Base-by-base conservation (phyloP, 1,284 basidiomycete genomes). In the Heterobasidion parviporum region DNA sequence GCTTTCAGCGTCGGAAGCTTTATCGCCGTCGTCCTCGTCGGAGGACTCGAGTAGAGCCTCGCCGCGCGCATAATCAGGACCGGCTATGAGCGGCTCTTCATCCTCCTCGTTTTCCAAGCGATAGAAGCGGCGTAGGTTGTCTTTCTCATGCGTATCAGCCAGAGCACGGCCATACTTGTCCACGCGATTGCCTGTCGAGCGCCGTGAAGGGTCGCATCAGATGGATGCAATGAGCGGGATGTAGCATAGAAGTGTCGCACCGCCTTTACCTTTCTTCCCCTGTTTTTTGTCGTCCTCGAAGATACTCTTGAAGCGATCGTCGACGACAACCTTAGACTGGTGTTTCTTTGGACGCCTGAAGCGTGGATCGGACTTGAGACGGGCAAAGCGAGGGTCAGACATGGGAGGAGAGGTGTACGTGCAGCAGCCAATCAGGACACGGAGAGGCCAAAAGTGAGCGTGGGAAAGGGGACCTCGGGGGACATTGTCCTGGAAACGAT, bases 161-260 rank as follows among this genome's bases (percentile, higher is more conserved):
- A 95, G 68, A 16, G 79, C 76, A 50, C 94, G 81, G 10, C 95
- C 95, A 68, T 95, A 97, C 72, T 96, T 97, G 78, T 98, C 96
- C 52, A 95, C 89, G 59, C 79, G 82, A 47, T 74, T 82, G 82
- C 68, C 59, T 61, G 51, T 41, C 18, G 36, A 35, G 12, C 18
- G 18, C 26, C 49, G 58, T 36, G 50, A 56, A 50, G 33, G 15
- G 45, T 18, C 18, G n/a, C 46, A 48, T 48, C 16, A 50, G 45
- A 57, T 44, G 52, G 50, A 10, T 10, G 38, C 38, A n/a, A n/a
- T 41, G 38, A 41, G 38, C 38, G n/a, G 38, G n/a, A 41, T 12
- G 12, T 10, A 41, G 57, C 33, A 52, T 15, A 57, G 53, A 49
- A 26, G 26, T 26, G 45, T 65, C 71, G 60, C 58, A 80, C 77